Percentiles rank a stretch among this genome's conserved stretches.
Conservation (phyloP, 345 rosid genomes). For the Cardamine chenopodiifolia region DNA sequence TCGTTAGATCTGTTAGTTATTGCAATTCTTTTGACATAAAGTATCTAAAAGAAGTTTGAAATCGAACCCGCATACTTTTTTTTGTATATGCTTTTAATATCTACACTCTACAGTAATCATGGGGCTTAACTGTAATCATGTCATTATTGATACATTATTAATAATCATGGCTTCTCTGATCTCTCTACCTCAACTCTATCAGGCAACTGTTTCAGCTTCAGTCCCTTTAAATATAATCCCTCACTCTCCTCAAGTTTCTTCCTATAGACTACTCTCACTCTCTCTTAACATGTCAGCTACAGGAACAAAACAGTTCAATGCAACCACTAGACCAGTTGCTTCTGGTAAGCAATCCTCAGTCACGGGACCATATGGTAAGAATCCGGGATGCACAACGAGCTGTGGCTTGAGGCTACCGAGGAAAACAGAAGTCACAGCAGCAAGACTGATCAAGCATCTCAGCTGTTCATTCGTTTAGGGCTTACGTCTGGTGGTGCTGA, state of each 20-base stretch:
- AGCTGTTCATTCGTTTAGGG: conserved; percentile 52
- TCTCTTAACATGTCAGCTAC: conserved; percentile 43
- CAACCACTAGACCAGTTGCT: conserved; percentile 33
- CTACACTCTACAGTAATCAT: conserved; percentile 31
- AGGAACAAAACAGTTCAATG: conserved; percentile 33
- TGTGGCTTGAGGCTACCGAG: conserved; percentile 58
- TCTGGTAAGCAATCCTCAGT: conserved; percentile 24
- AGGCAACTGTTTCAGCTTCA: background rate
- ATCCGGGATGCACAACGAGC: conserved; percentile 37
- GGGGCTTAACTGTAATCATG: conserved; percentile 23
- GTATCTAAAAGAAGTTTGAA: conserved; percentile 19
- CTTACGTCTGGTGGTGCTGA: conserved; percentile 42
- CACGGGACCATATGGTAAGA: conserved; percentile 29
- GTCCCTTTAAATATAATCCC: conserved; percentile 5
- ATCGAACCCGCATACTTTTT: conserved; percentile 10
- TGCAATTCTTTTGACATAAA: conserved; percentile 18
- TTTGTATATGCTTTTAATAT: conserved; percentile 10
- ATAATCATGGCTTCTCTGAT: conserved; percentile 22
- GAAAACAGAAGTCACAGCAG: conserved; percentile 50
- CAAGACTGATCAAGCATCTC: conserved; percentile 53
- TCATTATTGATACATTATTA: conserved; percentile 35
- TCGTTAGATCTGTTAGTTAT: conserved; percentile 16
- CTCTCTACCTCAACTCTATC: conserved; percentile 32
- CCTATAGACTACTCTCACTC: conserved; percentile 9
- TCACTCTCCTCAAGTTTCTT: conserved; percentile 10